Evolutionary conservation across 768 basidiomycete species (phyloP).

Genomic region (Serpula lacrymans): DNA sequence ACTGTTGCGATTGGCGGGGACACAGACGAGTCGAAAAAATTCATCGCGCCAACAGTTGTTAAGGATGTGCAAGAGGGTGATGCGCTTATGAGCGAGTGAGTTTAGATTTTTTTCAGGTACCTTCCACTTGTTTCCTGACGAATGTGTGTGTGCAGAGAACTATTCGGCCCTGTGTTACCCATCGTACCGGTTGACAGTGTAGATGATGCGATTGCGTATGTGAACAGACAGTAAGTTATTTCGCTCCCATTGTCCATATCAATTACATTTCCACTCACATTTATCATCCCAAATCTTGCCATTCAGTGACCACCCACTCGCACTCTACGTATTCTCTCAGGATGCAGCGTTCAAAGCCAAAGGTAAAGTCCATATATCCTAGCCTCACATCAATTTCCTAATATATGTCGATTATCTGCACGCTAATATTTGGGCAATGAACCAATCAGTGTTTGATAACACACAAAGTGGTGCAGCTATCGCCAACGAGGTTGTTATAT

Average conservation of each 20-base stretch:
- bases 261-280: not conserved
- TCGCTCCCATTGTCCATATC: not conserved
- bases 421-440: too few species aligned
- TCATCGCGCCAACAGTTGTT: slow-evolving; percentile 73
- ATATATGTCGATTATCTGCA: too few species aligned
- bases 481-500: slow-evolving; percentile 70
- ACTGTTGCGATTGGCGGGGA: slow-evolving; percentile 62
- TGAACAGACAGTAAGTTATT: slow-evolving; percentile 51
- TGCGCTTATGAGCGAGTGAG: slow-evolving; percentile 74
- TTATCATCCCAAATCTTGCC: too few species aligned
- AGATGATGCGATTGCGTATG: slow-evolving; percentile 68
- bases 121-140: not conserved
- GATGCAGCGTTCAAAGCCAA: slow-evolving; percentile 57
- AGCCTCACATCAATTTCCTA: too few species aligned
- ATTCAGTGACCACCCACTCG: slow-evolving; percentile 68
- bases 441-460: slow-evolving; percentile 55
- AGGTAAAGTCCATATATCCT: slow-evolving; percentile 34
- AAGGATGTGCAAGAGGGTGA: slow-evolving; percentile 59
- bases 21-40: slow-evolving; percentile 52
- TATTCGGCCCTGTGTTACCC: slow-evolving; percentile 82
- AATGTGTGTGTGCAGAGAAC: slow-evolving; percentile 49
- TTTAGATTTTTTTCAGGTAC: slow-evolving; percentile 7
- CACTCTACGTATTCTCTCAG: slow-evolving; percentile 73
- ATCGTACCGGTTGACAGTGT: slow-evolving; percentile 67
- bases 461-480: slow-evolving; percentile 71